Base-by-base conservation (phyloP, 2,329 filamentous ascomycete species). In the Sporothrix brunneoviolacea region DNA sequence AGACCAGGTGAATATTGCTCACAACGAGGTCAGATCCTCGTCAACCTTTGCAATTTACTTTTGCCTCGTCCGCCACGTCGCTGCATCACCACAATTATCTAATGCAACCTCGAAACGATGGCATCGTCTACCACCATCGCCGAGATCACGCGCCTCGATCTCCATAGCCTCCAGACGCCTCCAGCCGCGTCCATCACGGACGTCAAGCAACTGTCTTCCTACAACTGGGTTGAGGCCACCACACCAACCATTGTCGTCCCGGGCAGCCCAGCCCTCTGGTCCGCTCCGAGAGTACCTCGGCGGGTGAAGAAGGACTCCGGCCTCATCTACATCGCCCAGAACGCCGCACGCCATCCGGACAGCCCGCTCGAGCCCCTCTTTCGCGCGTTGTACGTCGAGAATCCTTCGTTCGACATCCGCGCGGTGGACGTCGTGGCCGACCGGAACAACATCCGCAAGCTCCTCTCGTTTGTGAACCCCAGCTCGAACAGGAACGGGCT, bases 401-500 rank as follows among this genome's bases (percentile, higher is more conserved):
- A 71, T 19, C 69, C 72, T 10, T 59, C 60, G 0, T 71, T 70
- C 42, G 62, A 73, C 27, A 59, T 75, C 15, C 24, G 55, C 21
- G 36, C 57, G 0, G 54, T 70, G 41, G 68, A 75, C 55, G 50
- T 76, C 10, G 62, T 76, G 18, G 71, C 67, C 3, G 72, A 75
- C 54, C 61, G 70, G 27, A 74, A 72, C 59, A 74, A 71, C 45
- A 65, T 76, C 45, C 69, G 72, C 27, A 76, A 76, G 58, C 68
- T 76, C 18, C 62, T 76, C 2, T 62, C 63, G 2, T 74, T 76
- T 52, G 53, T 74, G 43, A 60, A 68, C 30, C 63, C 64, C 1
- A 45, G 16, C 7, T 52, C 57, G 36, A 28, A n/a, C 22, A 13
- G 22, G 4, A 18, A 41, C 24, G 22, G 38, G 4, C 53, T 62